Evolutionary conservation across 768 basidiomycete genomes (phyloP).

Genomic region (Phlegmacium glaucopus): DNA sequence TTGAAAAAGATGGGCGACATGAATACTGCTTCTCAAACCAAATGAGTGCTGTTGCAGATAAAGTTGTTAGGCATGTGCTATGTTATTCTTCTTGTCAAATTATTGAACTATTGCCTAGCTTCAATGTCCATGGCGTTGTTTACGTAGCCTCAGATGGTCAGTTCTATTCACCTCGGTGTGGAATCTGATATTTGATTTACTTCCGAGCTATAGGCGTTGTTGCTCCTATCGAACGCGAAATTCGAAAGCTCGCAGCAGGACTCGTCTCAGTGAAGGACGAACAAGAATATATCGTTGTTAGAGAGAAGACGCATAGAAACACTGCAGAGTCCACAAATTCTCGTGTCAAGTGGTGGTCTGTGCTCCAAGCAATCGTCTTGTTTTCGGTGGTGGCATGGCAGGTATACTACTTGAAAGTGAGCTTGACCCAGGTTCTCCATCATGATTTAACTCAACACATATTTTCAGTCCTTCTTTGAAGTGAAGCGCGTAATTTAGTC

Average conservation of each 20-base stretch:
- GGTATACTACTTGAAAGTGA: conserved; percentile 91
- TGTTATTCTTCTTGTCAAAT: not conserved
- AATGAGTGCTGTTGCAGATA: conserved; percentile 96
- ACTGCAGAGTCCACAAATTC: conserved; percentile 93
- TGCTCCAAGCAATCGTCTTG: conserved; percentile 82
- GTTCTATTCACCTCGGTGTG: conserved; percentile 15
- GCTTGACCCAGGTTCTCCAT: conserved; percentile 34
- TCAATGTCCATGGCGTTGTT: conserved; percentile 97
- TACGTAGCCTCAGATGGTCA: conserved; percentile 88
- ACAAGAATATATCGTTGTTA: conserved; percentile 96
- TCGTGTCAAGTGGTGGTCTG: conserved; percentile 99
- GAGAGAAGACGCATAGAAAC: conserved; percentile 90
- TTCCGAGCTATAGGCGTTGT: conserved; percentile 58
- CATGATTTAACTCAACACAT: conserved; percentile 72
- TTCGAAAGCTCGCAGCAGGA: conserved; percentile 77
- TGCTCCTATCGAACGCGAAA: conserved; percentile 96
- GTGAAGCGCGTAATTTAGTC: conserved; percentile 28
- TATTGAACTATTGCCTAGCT: conserved; percentile 44
- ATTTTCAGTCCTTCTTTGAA: conserved; percentile 26
- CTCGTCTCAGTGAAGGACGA: conserved; percentile 94
- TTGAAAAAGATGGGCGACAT: conserved; percentile 81
- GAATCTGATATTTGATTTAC: conserved; percentile 1
- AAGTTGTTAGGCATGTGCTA: conserved; percentile 77
- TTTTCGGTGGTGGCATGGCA: conserved; percentile 95
- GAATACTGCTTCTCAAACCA: conserved; percentile 99